A percentile compares a stretch with the other conserved stretches of the same genome.
phyloP scores from a whole-genome alignment of 2,329 filamentous ascomycete species.

The Aureobasidium pullulans region DNA sequence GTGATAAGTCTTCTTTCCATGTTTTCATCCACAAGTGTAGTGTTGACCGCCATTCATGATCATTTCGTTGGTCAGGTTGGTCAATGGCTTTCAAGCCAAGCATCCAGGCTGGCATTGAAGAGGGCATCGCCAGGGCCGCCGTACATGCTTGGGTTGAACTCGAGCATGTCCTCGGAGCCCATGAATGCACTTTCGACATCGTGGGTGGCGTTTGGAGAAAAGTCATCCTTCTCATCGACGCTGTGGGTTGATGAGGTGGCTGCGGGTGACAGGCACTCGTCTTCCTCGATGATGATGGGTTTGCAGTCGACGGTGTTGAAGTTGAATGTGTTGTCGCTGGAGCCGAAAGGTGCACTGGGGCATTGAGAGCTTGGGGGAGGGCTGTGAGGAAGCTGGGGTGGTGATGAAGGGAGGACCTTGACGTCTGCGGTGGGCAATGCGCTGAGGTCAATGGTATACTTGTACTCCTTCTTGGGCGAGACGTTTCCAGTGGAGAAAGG shows the following conservation, averaged over 20 bases:
- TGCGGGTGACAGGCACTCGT: slow-evolving; percentile 11
- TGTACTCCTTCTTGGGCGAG: slow-evolving; percentile 9
- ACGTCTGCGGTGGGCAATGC: background rate
- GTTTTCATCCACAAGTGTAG: background rate
- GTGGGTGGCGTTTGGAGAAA: background rate
- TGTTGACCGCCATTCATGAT: background rate
- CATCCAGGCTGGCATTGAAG: slow-evolving; percentile 10
- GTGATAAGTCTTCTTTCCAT: background rate
- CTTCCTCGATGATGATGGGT: slow-evolving; percentile 10
- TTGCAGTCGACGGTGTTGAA: slow-evolving; percentile 16
- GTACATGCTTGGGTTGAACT: slow-evolving; percentile 14
- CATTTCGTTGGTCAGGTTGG: background rate
- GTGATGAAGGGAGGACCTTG: background rate
- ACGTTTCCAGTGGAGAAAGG: slow-evolving; percentile 11
- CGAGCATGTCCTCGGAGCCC: slow-evolving; percentile 11
- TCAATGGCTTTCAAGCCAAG: slow-evolving; percentile 12
- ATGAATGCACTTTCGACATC: slow-evolving; percentile 13
- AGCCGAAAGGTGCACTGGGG: slow-evolving; percentile 5
- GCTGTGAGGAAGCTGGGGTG: slow-evolving; percentile 4
- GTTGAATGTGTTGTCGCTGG: slow-evolving; percentile 11
- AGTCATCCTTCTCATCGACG: slow-evolving; percentile 2
- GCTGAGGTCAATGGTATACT: background rate
- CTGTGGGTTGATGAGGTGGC: slow-evolving; percentile 1
- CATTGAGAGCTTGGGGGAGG: slow-evolving; percentile 11
- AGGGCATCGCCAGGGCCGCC: slow-evolving; percentile 6